phyloP scores from a whole-genome alignment of 2,329 filamentous ascomycete genomes.

The Cylindrodendrum hubeiense region DNA sequence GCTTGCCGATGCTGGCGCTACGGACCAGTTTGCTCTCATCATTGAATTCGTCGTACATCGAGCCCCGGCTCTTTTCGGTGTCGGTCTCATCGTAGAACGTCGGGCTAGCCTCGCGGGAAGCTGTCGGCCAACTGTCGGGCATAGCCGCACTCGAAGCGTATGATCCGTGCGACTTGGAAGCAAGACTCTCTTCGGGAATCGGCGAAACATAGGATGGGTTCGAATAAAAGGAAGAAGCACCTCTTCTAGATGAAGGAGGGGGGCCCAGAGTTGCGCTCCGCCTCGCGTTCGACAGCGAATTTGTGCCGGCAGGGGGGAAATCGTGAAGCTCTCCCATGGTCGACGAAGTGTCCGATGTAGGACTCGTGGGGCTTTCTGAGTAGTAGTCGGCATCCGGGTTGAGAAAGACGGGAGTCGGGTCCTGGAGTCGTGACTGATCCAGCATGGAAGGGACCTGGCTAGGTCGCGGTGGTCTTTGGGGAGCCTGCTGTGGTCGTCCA shows the following conservation, averaged over 20 bases:
- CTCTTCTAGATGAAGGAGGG: constrained; percentile 70
- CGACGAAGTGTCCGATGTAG: constrained; percentile 63
- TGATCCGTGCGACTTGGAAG: constrained; percentile 70
- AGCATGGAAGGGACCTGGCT: constrained; percentile 71
- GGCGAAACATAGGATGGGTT: constrained; percentile 77
- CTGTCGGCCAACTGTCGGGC: constrained; percentile 74
- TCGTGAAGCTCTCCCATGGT: constrained; percentile 71
- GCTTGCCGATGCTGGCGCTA: constrained; percentile 72
- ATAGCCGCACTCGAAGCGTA: constrained; percentile 80
- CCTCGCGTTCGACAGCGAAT: constrained; percentile 49
- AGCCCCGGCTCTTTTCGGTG: constrained; percentile 57
- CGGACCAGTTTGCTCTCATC: constrained; percentile 71
- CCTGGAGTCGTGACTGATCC: constrained; percentile 67
- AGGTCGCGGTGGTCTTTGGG: constrained; percentile 70
- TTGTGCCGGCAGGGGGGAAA: constrained; percentile 60
- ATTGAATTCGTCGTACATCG: constrained; percentile 59
- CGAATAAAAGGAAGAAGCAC: constrained; percentile 75
- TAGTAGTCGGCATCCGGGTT: constrained; percentile 48
- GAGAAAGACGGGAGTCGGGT: constrained; percentile 65
- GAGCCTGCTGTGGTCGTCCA: constrained; percentile 62
- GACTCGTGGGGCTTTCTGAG: constrained; percentile 59
- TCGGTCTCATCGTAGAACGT: constrained; percentile 64
- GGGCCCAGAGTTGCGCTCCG: constrained; percentile 69
- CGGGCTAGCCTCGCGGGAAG: constrained; percentile 59
- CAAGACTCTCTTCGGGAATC: constrained; percentile 78